A percentile compares a stretch with the other conserved stretches of the same genome.
phyloP scores from a whole-genome alignment of 1,284 basidiomycete species.

The Prillingera fragicola region DNA sequence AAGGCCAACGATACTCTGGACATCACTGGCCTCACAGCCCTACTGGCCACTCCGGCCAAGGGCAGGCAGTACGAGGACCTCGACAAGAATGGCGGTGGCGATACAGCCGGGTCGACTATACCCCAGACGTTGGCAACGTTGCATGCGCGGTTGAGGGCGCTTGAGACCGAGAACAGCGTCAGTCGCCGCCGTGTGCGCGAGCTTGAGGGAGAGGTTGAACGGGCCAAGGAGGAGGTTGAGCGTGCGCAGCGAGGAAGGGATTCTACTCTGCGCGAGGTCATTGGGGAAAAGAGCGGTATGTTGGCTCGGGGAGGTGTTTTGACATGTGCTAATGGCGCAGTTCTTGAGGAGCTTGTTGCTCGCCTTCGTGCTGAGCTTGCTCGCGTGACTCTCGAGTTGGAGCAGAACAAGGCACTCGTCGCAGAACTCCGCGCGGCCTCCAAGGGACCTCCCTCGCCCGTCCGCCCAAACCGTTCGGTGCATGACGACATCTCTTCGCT shows the following conservation, averaged over 20 bases:
- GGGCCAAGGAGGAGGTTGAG: slow-evolving; percentile 49
- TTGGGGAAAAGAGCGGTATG: slow-evolving; percentile 77
- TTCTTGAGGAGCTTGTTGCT: slow-evolving; percentile 67
- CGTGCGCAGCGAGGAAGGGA: slow-evolving; percentile 29
- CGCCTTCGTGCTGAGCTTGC: slow-evolving; percentile 67
- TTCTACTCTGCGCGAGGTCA: slow-evolving; percentile 52
- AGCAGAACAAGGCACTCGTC: slow-evolving; percentile 62
- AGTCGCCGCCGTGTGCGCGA: slow-evolving; percentile 71
- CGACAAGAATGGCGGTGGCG: slow-evolving; percentile 36
- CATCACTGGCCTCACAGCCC: slow-evolving; percentile 43
- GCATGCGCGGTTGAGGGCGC: slow-evolving; percentile 41
- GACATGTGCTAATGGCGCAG: slow-evolving; percentile 48
- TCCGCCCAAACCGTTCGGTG: slow-evolving; percentile 7
- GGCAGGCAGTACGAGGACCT: slow-evolving; percentile 30
- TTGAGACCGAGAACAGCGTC: slow-evolving; percentile 73
- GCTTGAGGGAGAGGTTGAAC: slow-evolving; percentile 67
- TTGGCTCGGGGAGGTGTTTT: neutral
- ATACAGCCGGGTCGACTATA: slow-evolving; percentile 19
- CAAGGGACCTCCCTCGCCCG: slow-evolving; percentile 23
- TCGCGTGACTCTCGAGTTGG: slow-evolving; percentile 68
- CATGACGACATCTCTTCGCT: slow-evolving; percentile 57
- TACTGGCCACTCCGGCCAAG: slow-evolving; percentile 45
- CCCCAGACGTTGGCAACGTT: slow-evolving; percentile 35
- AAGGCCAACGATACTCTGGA: slow-evolving; percentile 22
- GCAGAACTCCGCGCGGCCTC: slow-evolving; percentile 55